Evolutionary conservation across 495 filamentous ascomycete species (phyloP).

Genomic region (Platismatia glauca): DNA sequence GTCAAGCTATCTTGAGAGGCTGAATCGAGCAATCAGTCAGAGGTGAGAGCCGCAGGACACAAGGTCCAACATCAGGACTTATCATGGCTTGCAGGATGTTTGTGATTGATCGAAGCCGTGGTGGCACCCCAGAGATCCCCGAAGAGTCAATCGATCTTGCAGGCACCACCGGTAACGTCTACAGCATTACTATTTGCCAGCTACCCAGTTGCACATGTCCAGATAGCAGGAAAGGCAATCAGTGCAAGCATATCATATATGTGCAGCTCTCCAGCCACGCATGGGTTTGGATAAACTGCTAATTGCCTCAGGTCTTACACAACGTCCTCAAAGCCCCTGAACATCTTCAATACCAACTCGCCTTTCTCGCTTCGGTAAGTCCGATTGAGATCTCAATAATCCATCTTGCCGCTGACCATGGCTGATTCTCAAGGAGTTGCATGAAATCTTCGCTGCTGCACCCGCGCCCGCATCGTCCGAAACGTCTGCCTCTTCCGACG

Average conservation of each 20-base stretch:
- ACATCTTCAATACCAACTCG: conserved; percentile 65
- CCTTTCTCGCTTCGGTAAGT: conserved; percentile 50
- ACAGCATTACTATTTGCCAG: conserved; percentile 48
- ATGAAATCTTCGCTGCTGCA: conserved; percentile 48
- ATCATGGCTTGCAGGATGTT: conserved; percentile 41
- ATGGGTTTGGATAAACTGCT: conserved; percentile 10
- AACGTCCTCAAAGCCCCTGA: conserved; percentile 55
- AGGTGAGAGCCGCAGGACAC: conserved; percentile 27
- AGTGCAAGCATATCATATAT: conserved; percentile 71
- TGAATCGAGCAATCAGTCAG: conserved; percentile 37
- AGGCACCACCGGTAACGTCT: conserved; percentile 70
- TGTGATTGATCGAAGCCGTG: conserved; percentile 42
- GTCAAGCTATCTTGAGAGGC: conserved; percentile 32
- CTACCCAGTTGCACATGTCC: conserved; percentile 61
- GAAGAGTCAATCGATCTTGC: conserved; percentile 56
- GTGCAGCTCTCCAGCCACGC: conserved; percentile 29
- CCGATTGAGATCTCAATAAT: neutral
- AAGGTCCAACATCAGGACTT: neutral
- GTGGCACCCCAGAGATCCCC: conserved; percentile 33
- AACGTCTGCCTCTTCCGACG: conserved; percentile 19
- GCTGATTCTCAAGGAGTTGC: conserved; percentile 45
- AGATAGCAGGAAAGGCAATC: conserved; percentile 49
- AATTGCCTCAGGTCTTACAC: conserved; percentile 43
- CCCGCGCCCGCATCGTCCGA: conserved; percentile 33
- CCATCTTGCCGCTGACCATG: neutral